phyloP scores from a whole-genome alignment of 169 alveolate species.

The Hepatocystis sp. region DNA sequence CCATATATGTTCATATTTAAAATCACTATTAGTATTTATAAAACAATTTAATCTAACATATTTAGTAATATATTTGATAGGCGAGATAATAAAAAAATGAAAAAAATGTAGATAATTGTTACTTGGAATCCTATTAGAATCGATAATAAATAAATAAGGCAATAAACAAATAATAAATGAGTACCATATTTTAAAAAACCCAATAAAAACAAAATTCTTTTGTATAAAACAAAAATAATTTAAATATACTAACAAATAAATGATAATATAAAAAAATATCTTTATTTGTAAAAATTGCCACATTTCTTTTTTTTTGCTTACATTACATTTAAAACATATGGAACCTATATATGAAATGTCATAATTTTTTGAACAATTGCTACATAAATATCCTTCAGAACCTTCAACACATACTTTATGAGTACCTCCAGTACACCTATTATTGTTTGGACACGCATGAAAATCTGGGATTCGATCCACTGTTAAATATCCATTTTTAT shows the following conservation, averaged over 20 bases:
- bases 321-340: conserved; percentile 56
- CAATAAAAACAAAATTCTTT: conserved; percentile 63
- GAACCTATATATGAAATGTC: conserved; percentile 46
- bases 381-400: conserved; percentile 85
- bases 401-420: conserved; percentile 78
- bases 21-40: conserved; percentile 9
- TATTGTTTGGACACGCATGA: conserved; percentile 67
- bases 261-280: conserved; percentile 36
- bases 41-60: conserved; percentile 67
- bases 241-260: conserved; percentile 45
- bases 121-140: conserved; percentile 7
- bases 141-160: conserved; percentile 33
- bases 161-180: conserved; percentile 51
- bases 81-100: conserved; percentile 39
- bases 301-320: conserved; percentile 33
- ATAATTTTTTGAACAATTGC: conserved; percentile 67
- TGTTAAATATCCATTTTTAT: conserved; percentile 28
- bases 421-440: conserved; percentile 52
- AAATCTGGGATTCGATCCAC: conserved; percentile 71
- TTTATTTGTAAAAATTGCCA: conserved; percentile 17
- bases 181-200: conserved; percentile 74
- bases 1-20: conserved; percentile 55
- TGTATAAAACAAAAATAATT: conserved; percentile 71
- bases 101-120: conserved; percentile 30
- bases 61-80: conserved; percentile 30